These are phyloP conservation scores for Cymbidium sinense DNA, from an alignment of 106 monocot species.

Conservation along the genomic window DNA sequence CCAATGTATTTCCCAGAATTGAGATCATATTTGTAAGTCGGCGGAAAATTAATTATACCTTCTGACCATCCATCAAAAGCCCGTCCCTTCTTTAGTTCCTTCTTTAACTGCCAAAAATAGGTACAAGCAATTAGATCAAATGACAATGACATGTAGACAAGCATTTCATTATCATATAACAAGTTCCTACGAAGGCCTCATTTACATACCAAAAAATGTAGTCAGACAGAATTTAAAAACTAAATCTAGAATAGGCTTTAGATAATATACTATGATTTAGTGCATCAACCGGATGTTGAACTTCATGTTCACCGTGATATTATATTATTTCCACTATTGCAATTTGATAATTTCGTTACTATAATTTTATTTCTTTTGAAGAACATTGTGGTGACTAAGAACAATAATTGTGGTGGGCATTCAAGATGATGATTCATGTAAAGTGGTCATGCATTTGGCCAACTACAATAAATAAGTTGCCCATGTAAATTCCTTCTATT, in stretches of 20 bases:
- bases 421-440: too few species aligned
- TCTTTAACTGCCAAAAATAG: slow-evolving; percentile 40
- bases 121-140: not conserved
- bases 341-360: too few species aligned
- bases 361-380: too few species aligned
- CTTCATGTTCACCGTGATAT: too few species aligned
- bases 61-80: slow-evolving; percentile 94
- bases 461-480: too few species aligned
- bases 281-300: too few species aligned
- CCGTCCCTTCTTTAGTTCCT: slow-evolving; percentile 63
- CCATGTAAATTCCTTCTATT: too few species aligned
- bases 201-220: not conserved
- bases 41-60: slow-evolving; percentile 72
- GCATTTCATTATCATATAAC: not conserved
- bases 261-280: not conserved
- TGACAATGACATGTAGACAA: not conserved
- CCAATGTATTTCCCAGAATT: slow-evolving; percentile 58
- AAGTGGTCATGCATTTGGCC: too few species aligned
- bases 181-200: not conserved
- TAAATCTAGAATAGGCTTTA: not conserved
- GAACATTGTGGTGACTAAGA: too few species aligned
- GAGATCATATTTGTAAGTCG: slow-evolving; percentile 81
- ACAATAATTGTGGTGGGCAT: too few species aligned
- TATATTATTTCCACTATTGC: too few species aligned
- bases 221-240: not conserved